Conservation (phyloP, 768 basidiomycete species). For the Boletus vermiculosoides region DNA sequence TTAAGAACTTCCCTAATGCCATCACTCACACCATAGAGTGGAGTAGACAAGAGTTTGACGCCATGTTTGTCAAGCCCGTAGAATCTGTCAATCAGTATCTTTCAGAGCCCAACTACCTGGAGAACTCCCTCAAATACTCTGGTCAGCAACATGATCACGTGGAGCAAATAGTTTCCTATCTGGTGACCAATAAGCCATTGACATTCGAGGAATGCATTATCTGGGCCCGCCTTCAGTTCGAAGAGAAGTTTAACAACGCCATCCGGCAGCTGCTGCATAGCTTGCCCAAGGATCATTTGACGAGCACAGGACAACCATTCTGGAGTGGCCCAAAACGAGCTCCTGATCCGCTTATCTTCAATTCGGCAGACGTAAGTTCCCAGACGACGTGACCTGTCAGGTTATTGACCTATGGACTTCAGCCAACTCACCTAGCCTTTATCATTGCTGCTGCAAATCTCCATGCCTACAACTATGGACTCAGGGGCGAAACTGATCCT, state of each 20-base stretch:
- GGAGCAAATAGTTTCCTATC: slow-evolving; percentile 82
- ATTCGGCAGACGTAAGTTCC: slow-evolving; percentile 76
- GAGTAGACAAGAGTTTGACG: slow-evolving; percentile 91
- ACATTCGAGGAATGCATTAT: slow-evolving; percentile 97
- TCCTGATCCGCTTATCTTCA: slow-evolving; percentile 85
- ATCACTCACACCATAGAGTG: slow-evolving; percentile 99
- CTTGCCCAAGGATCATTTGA: slow-evolving; percentile 90
- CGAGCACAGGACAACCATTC: slow-evolving; percentile 92
- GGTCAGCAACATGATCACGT: slow-evolving; percentile 90
- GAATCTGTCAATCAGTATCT: slow-evolving; percentile 96
- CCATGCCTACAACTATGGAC: slow-evolving; percentile 96
- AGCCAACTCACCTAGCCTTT: slow-evolving; percentile 86
- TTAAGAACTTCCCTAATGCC: slow-evolving; percentile 98
- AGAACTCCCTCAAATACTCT: slow-evolving; percentile 85
- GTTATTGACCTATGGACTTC: slow-evolving; percentile 11
- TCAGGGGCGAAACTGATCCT: slow-evolving; percentile 84
- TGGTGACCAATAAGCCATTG: slow-evolving; percentile 90
- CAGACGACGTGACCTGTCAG: background rate
- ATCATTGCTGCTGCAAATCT: slow-evolving; percentile 93
- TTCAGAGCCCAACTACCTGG: slow-evolving; percentile 93
- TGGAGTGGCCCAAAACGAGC: slow-evolving; percentile 99
- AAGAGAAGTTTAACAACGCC: slow-evolving; percentile 88
- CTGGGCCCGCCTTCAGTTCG: slow-evolving; percentile 96
- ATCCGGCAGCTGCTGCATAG: slow-evolving; percentile 93
- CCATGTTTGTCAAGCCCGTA: slow-evolving; percentile 88